Percentiles rank a stretch among this genome's conserved stretches.
Evolutionary conservation across 2,329 filamentous ascomycete genomes (phyloP).

Genomic region (Ascochyta clinopodiicola): DNA sequence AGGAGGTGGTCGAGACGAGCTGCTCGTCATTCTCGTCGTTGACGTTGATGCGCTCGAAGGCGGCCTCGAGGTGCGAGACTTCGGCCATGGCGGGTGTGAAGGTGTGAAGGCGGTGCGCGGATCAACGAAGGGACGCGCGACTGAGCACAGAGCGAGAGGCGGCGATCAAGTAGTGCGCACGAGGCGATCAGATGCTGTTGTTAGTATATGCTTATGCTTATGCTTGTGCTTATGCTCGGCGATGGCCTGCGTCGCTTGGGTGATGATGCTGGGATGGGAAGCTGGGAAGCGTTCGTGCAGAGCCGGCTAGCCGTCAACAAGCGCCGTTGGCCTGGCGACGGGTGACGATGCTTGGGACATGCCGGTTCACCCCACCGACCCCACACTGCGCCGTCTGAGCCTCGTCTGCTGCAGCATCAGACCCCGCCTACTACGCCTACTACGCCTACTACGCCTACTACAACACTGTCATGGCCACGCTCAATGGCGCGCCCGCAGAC

Average conservation of each 20-base stretch:
- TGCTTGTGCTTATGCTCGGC: background rate
- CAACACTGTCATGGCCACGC: conserved; percentile 29
- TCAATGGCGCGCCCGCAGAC: conserved; percentile 43
- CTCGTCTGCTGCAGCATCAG: background rate
- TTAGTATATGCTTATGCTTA: conserved; percentile 1
- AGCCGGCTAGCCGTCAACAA: conserved; percentile 7
- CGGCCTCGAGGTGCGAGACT: conserved; percentile 79
- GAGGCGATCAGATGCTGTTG: conserved; percentile 9
- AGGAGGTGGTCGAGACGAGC: conserved; percentile 61
- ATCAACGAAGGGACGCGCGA: conserved; percentile 2
- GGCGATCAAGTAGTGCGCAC: background rate
- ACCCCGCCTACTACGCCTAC: background rate
- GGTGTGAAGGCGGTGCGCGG: conserved; percentile 10
- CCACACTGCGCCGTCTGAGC: conserved; percentile 3
- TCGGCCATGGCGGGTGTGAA: conserved; percentile 61
- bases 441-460: background rate
- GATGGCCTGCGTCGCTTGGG: conserved; percentile 14
- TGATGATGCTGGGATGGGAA: conserved; percentile 14
- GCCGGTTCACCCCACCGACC: conserved; percentile 11
- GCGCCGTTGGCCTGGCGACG: conserved; percentile 11
- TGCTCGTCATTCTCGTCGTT: conserved; percentile 81
- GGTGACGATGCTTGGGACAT: conserved; percentile 4
- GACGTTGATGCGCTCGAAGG: conserved; percentile 88
- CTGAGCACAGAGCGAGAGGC: background rate
- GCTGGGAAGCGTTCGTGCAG: conserved; percentile 12